Evolutionary conservation across 768 basidiomycete genomes (phyloP), one percentile per base, ranked within the genome.

Genomic region (Termitomyces sp.): DNA sequence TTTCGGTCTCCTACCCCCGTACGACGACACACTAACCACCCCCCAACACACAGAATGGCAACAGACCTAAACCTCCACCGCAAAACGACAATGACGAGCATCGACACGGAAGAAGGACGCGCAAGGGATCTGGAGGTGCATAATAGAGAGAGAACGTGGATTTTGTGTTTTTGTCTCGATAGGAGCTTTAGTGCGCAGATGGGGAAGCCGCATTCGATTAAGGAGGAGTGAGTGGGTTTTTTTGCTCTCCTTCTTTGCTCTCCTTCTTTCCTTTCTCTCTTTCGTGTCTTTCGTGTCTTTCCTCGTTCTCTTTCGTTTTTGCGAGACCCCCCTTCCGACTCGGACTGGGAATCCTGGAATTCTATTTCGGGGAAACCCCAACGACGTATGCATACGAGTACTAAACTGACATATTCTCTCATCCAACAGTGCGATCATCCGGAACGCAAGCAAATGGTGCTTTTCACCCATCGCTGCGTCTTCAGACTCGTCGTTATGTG

Each of bases 31-130:
- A n/a, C n/a, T n/a, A n/a, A n/a, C n/a, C n/a, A 28, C 28, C 28
- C 28, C 28, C 28, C 28, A 2, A 28, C n/a, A 28, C 28, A 4
- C 49, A 93, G 96, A 57, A 95, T 97, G 91, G 97, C 90, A 11
- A 96, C 92, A 15, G 97, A 99, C 74, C 78, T 99, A 38, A 98
- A 98, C 72, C 75, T 99, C 58, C 96, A 98, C 71, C 88, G 96
- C 58, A 96, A 96, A 71, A 90, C 90, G 8, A 78, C 80, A 1
- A 73, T 81, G 45, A 74, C 77, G 22, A 84, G 79, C 64, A 79
- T 81, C 24, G 89, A 93, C 62, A 87, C 89, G 1, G 79, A 88
- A n/a, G 94, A 96, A 69, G 91, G 88, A 38, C 84, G 82, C 57
- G 85, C 88, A 24, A 85, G 91, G 57, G 93, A 92, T 69, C 74